phyloP scores from a whole-genome alignment of 108 stramenopile genomes.

The Pseudonitzschia delicatissima region DNA sequence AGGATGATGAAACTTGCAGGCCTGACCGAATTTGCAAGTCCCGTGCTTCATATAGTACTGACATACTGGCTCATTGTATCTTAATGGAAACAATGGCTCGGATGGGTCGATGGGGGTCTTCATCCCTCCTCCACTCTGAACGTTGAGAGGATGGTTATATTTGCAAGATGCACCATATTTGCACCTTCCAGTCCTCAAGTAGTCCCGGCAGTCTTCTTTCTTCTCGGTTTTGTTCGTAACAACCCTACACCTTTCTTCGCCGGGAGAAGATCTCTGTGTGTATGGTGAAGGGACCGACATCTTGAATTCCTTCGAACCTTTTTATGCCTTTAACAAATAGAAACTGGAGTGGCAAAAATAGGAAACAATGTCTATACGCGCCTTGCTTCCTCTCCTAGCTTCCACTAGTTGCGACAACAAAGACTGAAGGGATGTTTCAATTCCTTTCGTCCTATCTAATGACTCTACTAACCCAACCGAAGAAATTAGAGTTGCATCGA shows the following conservation, averaged over 20 bases:
- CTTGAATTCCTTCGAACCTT: too few relatives aligned
- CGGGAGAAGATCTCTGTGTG: background rate
- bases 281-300: conserved; percentile 15
- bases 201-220: conserved; percentile 83
- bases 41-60: conserved; percentile 92
- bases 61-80: conserved; percentile 83
- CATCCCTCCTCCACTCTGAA: conserved; percentile 85
- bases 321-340: too few relatives aligned
- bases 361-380: too few relatives aligned
- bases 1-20: conserved; percentile 91
- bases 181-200: conserved; percentile 85
- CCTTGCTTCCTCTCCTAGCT: too few relatives aligned
- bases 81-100: conserved; percentile 81
- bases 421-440: background rate
- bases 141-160: conserved; percentile 85
- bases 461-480: background rate
- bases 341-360: too few relatives aligned
- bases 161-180: conserved; percentile 92
- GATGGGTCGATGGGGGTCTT: conserved; percentile 63
- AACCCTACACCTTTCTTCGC: background rate
- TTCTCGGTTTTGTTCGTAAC: conserved; percentile 7
- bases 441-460: too few relatives aligned
- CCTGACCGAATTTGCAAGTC: conserved; percentile 90
- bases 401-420: too few relatives aligned
- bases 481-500: background rate